Evolutionary conservation across 768 basidiomycete species (phyloP).

Genomic region (Collybia nuda): DNA sequence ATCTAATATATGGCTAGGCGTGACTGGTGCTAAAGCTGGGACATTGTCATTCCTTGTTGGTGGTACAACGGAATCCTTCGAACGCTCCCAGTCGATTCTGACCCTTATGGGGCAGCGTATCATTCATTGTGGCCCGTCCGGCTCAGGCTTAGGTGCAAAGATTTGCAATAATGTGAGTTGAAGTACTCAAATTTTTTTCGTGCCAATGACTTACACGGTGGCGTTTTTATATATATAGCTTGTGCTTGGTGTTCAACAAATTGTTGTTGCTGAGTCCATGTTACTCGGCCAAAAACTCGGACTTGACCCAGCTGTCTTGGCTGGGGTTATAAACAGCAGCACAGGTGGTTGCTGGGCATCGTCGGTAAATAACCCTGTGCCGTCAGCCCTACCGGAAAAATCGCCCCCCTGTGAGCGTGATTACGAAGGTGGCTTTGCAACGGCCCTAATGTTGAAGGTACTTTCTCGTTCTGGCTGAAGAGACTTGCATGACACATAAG

Average conservation of each 20-base stretch:
- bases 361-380: conserved; percentile 87
- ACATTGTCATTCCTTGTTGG: conserved; percentile 93
- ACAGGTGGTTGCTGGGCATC: conserved; percentile 85
- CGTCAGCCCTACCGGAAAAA: conserved; percentile 64
- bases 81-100: conserved; percentile 57
- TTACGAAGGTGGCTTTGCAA: conserved; percentile 87
- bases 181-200: neutral
- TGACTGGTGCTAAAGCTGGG: conserved; percentile 83
- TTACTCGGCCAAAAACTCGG: conserved; percentile 82
- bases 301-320: conserved; percentile 71
- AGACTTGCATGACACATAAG: conserved; percentile 4
- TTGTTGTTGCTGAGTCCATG: conserved; percentile 90
- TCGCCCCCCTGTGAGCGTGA: conserved; percentile 81
- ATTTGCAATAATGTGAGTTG: conserved; percentile 80
- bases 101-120: conserved; percentile 77
- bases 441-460: conserved; percentile 82
- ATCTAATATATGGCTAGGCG: conserved; percentile 43
- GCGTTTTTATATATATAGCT: conserved; percentile 44
- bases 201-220: conserved; percentile 9
- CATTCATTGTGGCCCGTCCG: conserved; percentile 81
- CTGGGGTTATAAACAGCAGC: conserved; percentile 82
- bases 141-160: conserved; percentile 83
- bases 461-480: conserved; percentile 1
- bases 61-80: conserved; percentile 60
- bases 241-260: conserved; percentile 76